A percentile compares a stretch with the other conserved stretches of the same genome.
Conservation (phyloP, 805 yeast genomes). For the Candida corydali region DNA sequence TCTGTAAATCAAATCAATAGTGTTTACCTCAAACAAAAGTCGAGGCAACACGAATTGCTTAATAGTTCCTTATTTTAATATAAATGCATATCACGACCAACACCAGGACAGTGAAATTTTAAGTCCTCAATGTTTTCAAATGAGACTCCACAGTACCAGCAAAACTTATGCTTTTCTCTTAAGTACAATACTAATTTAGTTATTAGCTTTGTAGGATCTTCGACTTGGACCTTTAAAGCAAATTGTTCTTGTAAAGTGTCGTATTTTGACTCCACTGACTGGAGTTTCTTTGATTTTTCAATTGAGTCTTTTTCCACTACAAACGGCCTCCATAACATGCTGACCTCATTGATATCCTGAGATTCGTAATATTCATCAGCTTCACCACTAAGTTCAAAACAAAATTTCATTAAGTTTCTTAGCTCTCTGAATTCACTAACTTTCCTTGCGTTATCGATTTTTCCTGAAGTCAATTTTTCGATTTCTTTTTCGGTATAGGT, state of each 20-base stretch:
- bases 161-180: constrained; percentile 38
- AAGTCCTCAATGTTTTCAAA: constrained; percentile 37
- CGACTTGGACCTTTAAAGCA: neutral
- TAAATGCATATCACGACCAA: constrained; percentile 38
- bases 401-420: constrained; percentile 33
- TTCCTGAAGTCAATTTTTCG: constrained; percentile 7
- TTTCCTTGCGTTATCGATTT: neutral
- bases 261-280: constrained; percentile 8
- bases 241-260: neutral
- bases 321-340: constrained; percentile 40
- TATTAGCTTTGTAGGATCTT: constrained; percentile 21
- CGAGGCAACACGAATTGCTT: constrained; percentile 11
- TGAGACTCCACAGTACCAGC: constrained; percentile 47
- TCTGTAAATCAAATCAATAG: constrained; percentile 17
- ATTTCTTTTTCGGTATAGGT: neutral
- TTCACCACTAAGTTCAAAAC: constrained; percentile 42
- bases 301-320: constrained; percentile 8
- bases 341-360: constrained; percentile 21
- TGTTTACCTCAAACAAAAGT: constrained; percentile 13
- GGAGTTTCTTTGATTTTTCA: constrained; percentile 3
- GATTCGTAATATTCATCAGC: constrained; percentile 18
- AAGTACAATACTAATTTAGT: constrained; percentile 33
- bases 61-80: constrained; percentile 6
- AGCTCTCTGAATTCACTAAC: constrained; percentile 1
- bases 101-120: constrained; percentile 46